Evolutionary conservation across 768 basidiomycete genomes (phyloP).

Genomic region (Boletus rubroflammeus): DNA sequence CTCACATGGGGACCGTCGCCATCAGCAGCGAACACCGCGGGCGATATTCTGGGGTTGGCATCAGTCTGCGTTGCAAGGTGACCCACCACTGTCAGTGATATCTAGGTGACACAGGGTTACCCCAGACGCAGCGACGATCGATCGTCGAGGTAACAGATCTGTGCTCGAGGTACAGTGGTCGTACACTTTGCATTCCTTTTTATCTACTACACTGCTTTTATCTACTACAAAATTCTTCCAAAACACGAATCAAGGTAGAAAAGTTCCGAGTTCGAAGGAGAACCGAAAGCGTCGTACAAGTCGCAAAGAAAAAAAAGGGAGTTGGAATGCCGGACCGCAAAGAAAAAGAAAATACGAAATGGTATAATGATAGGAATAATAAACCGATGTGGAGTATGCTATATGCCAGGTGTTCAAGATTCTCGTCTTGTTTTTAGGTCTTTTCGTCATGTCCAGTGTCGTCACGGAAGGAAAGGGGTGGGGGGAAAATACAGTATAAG

Average conservation of each 20-base stretch:
- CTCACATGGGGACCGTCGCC: not conserved
- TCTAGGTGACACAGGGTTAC: not conserved
- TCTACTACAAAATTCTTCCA: not conserved
- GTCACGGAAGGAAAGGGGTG: not conserved
- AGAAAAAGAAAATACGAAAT: not conserved
- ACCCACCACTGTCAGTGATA: not conserved
- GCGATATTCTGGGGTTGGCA: not conserved
- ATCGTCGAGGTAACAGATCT: conserved; percentile 5
- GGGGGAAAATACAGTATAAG: conserved; percentile 26
- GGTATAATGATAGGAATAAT: conserved; percentile 28
- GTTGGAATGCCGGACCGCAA: not conserved
- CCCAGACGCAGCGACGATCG: not conserved
- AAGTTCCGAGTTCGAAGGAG: not conserved
- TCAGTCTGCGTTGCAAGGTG: not conserved
- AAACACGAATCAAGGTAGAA: not conserved
- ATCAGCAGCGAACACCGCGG: not conserved
- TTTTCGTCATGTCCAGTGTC: conserved; percentile 18
- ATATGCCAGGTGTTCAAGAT: conserved; percentile 11
- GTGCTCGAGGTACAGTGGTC: not conserved
- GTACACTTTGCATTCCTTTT: not conserved
- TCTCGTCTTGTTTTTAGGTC: conserved; percentile 6
- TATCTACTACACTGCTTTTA: conserved; percentile 12
- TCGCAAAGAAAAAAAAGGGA: not conserved
- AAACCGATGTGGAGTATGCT: conserved; percentile 15
- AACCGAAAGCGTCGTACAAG: not conserved